Evolutionary conservation across 2,329 filamentous ascomycete genomes (phyloP).

Genomic region (Colletotrichum sp.): DNA sequence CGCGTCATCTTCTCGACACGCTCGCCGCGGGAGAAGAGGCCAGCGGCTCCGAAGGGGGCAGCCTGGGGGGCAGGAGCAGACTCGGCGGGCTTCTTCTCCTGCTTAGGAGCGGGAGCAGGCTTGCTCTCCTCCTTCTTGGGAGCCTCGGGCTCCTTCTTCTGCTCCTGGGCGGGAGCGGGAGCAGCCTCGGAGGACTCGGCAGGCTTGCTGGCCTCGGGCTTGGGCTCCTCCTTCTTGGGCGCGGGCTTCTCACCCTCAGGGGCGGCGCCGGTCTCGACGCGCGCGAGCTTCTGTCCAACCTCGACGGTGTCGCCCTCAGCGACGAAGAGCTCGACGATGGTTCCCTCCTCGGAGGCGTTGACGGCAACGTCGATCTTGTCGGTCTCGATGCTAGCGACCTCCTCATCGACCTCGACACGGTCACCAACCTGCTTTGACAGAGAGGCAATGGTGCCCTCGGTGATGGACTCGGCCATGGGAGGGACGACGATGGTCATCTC

Average conservation of each 20-base stretch:
- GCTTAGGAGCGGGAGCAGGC: background rate
- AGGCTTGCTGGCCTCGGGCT: slow-evolving; percentile 16
- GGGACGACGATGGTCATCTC: slow-evolving; percentile 29
- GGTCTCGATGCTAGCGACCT: slow-evolving; percentile 36
- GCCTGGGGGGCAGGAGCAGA: background rate
- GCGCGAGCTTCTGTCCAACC: slow-evolving; percentile 34
- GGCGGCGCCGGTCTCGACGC: slow-evolving; percentile 29
- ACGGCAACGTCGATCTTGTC: slow-evolving; percentile 38
- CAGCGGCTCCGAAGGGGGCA: background rate
- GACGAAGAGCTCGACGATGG: slow-evolving; percentile 33
- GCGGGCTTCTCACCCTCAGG: background rate
- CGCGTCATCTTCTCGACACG: slow-evolving; percentile 51
- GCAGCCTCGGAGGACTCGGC: background rate
- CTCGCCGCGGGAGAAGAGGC: slow-evolving; percentile 16
- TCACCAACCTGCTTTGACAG: slow-evolving; percentile 34
- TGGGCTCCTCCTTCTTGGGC: slow-evolving; percentile 24
- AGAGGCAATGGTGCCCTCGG: slow-evolving; percentile 31
- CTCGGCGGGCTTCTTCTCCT: slow-evolving; percentile 2
- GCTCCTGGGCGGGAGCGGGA: slow-evolving; percentile 4
- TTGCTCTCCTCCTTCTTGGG: slow-evolving; percentile 19
- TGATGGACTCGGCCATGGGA: slow-evolving; percentile 37
- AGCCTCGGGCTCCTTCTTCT: slow-evolving; percentile 16
- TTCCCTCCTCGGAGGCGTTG: slow-evolving; percentile 28
- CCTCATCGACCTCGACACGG: slow-evolving; percentile 33
- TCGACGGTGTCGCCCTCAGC: slow-evolving; percentile 36